Evolutionary conservation across 768 basidiomycete species (phyloP).

Genomic region (Astraeus odoratus): DNA sequence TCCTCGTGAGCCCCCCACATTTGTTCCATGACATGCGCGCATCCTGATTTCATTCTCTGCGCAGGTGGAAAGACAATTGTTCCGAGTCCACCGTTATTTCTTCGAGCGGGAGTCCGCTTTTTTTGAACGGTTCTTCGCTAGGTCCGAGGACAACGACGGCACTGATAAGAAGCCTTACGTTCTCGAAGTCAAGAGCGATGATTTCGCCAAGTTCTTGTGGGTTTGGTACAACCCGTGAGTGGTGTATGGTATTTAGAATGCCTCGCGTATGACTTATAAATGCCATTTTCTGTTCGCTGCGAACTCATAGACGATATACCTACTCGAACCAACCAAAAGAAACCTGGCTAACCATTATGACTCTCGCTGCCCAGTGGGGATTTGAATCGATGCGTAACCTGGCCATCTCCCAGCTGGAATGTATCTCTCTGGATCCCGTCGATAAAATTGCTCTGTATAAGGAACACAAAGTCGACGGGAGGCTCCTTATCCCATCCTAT

Average conservation of each 20-base stretch:
- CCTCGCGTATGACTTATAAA: neutral
- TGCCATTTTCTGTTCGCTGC: neutral
- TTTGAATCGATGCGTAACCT: constrained; percentile 45
- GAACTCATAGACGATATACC: constrained; percentile 40
- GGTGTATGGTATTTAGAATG: neutral
- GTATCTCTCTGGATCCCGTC: constrained; percentile 38
- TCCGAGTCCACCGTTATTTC: constrained; percentile 30
- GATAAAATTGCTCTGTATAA: constrained; percentile 56
- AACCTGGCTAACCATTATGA: constrained; percentile 51
- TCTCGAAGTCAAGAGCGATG: constrained; percentile 23
- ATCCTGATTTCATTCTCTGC: neutral
- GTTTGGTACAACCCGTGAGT: constrained; percentile 52
- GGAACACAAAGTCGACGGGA: constrained; percentile 38
- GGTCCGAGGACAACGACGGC: constrained; percentile 7
- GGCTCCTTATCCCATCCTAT: constrained; percentile 47
- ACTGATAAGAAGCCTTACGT: constrained; percentile 6
- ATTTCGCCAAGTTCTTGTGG: constrained; percentile 46
- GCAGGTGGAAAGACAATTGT: constrained; percentile 29
- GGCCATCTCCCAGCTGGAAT: constrained; percentile 51
- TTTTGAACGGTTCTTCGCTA: constrained; percentile 23
- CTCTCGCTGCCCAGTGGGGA: constrained; percentile 46
- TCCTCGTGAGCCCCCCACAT: constrained; percentile 37
- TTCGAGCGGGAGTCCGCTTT: constrained; percentile 30
- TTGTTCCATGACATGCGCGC: neutral
- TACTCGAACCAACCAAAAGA: constrained; percentile 42